Evolutionary conservation across 345 rosid species (phyloP).

Genomic region (Excoecaria agallocha): DNA sequence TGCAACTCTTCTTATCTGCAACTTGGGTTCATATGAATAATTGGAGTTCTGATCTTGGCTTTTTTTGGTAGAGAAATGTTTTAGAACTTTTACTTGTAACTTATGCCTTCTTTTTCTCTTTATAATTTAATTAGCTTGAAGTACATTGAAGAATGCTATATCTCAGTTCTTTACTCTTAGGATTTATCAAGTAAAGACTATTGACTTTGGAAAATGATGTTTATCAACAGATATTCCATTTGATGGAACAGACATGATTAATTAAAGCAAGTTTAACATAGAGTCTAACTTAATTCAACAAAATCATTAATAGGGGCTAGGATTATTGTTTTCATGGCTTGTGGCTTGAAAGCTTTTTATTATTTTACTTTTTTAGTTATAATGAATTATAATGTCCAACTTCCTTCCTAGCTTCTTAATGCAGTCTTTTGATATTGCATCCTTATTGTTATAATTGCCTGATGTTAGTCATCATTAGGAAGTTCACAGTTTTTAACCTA

Average conservation of each 20-base stretch:
- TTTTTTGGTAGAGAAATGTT: neutral
- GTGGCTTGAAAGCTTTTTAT: neutral
- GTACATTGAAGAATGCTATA: too few species aligned
- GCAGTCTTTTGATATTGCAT: neutral
- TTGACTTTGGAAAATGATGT: neutral
- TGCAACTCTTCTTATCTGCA: neutral
- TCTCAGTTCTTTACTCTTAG: too few species aligned
- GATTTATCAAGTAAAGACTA: too few species aligned
- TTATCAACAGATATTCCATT: neutral
- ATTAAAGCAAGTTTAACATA: neutral
- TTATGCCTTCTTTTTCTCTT: neutral
- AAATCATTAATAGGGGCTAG: neutral
- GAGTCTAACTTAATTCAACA: neutral
- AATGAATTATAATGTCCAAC: neutral
- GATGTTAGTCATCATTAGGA: neutral
- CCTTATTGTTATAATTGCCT: neutral
- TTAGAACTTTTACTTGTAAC: neutral
- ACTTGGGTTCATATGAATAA: neutral
- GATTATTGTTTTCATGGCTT: neutral
- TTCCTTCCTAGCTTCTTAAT: neutral
- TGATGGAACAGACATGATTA: neutral
- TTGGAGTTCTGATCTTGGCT: neutral
- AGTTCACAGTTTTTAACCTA: neutral
- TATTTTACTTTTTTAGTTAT: neutral
- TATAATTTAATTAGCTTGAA: too few species aligned